These are phyloP conservation scores for Coemansia guatemalensis DNA, from an alignment of 192 early-diverging fungal genomes.

Conservation along the genomic window DNA sequence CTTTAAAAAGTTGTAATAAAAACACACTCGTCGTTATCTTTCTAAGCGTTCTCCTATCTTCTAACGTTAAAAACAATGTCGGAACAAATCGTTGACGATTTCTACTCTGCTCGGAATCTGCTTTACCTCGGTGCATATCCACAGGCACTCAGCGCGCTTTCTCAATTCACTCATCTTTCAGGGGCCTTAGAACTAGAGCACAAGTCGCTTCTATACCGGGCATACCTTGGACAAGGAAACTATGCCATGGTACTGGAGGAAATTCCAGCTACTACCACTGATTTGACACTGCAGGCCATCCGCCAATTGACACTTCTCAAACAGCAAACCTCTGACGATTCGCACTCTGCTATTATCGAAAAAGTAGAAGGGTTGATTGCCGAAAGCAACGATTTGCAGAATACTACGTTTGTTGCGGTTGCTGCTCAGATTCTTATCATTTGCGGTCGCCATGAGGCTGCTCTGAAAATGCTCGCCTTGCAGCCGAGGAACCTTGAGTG, in stretches of 20 bases:
- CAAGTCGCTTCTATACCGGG: conserved; percentile 71
- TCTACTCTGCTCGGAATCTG: conserved; percentile 71
- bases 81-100: conserved; percentile 38
- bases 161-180: conserved; percentile 28
- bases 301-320: conserved; percentile 62
- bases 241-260: conserved; percentile 67
- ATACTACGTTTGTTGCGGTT: conserved; percentile 62
- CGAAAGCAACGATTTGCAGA: conserved; percentile 53
- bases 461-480: conserved; percentile 64
- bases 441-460: conserved; percentile 67
- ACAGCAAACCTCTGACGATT: background rate
- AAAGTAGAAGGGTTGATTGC: conserved; percentile 54
- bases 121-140: conserved; percentile 74
- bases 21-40: no score
- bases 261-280: conserved; percentile 49
- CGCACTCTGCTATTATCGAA: background rate
- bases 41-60: no score
- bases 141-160: conserved; percentile 63
- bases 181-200: conserved; percentile 56
- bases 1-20: no score
- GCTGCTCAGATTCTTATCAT: conserved; percentile 63
- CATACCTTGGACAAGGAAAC: conserved; percentile 78
- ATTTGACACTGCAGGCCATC: conserved; percentile 65
- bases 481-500: conserved; percentile 80
- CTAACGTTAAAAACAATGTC: conserved; percentile 1